phyloP scores from a whole-genome alignment of 2,329 filamentous ascomycete species.

The Cytospora schulzeri region DNA sequence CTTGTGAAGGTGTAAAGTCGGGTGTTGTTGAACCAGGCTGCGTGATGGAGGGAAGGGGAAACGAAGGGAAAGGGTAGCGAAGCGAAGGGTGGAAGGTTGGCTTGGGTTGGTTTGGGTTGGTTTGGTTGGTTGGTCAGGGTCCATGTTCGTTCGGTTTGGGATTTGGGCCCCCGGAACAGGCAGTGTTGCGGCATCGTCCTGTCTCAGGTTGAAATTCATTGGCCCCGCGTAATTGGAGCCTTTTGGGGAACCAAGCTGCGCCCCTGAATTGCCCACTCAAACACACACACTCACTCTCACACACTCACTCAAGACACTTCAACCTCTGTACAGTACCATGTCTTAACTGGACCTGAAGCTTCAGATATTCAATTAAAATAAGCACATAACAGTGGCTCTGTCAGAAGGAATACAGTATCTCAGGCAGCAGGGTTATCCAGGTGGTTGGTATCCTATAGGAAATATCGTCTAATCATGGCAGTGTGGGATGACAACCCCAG shows the following conservation, averaged over 20 bases:
- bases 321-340: neutral
- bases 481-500: neutral
- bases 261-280: constrained; percentile 21
- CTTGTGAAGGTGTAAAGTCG: neutral
- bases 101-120: no score
- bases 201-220: constrained; percentile 21
- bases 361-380: no score
- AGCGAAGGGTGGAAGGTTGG: neutral
- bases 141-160: neutral
- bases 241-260: neutral
- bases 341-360: neutral
- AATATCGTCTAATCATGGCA: neutral
- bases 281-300: no score
- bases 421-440: constrained; percentile 2
- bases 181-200: constrained; percentile 3
- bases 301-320: neutral
- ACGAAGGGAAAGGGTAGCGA: neutral
- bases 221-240: constrained; percentile 17
- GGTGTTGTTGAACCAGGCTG: neutral
- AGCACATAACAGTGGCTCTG: no score
- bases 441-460: neutral
- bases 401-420: no score
- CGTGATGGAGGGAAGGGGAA: neutral
- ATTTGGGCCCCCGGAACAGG: neutral
- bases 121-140: no score